phyloP scores from a whole-genome alignment of 2,329 filamentous ascomycete genomes.

The Epichloe glyceriae region DNA sequence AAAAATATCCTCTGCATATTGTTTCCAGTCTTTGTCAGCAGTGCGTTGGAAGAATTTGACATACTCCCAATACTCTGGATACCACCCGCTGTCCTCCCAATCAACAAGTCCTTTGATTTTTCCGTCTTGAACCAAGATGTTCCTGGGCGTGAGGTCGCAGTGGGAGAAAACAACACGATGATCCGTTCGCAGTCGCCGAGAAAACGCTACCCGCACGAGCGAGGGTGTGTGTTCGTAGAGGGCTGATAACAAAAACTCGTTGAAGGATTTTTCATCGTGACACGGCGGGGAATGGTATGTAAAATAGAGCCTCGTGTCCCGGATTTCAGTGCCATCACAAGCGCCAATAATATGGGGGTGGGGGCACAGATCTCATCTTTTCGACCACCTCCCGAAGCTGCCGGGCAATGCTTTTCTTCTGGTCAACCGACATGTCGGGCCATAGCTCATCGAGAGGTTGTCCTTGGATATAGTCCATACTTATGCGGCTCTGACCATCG shows the following conservation, averaged over 20 bases:
- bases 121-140: conserved; percentile 28
- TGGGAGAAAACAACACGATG: conserved; percentile 34
- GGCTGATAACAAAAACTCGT: conserved; percentile 11
- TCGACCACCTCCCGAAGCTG: conserved; percentile 15
- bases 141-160: conserved; percentile 32
- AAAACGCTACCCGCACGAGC: conserved; percentile 12
- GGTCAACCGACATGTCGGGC: conserved; percentile 10
- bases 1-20: conserved; percentile 15
- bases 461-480: conserved; percentile 16
- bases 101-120: conserved; percentile 30
- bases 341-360: conserved; percentile 12
- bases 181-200: conserved; percentile 10
- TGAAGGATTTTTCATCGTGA: conserved; percentile 13
- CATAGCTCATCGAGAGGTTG: conserved; percentile 15
- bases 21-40: conserved; percentile 11
- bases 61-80: conserved; percentile 29
- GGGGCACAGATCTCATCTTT: conserved; percentile 15
- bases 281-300: conserved; percentile 13
- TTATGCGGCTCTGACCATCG: conserved; percentile 11
- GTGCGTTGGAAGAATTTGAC: conserved; percentile 18
- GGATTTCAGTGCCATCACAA: conserved; percentile 15
- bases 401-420: conserved; percentile 11
- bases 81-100: conserved; percentile 35
- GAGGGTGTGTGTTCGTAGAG: conserved; percentile 9
- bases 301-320: conserved; percentile 12